Evolutionary conservation across 2,329 filamentous ascomycete genomes (phyloP), one percentile per base, ranked within the genome.

Genomic region (Orbilia javanica): DNA sequence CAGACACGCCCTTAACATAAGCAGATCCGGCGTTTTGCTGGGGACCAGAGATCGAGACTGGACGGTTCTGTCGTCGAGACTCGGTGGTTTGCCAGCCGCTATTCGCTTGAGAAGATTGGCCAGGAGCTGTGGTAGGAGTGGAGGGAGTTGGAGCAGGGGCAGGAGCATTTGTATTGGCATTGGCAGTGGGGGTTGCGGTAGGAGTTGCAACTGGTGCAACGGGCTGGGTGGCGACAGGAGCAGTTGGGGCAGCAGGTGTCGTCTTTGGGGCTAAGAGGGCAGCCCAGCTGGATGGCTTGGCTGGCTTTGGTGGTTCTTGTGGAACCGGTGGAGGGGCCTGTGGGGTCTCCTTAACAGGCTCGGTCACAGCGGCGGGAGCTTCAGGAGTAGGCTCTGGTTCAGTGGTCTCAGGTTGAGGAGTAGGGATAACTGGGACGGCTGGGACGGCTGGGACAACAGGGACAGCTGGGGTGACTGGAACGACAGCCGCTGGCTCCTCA

Each of bases 1-100:
- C 94, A 62, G 91, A 95, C 62, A 98, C 95, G 82, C 95, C 97
- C 87, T 97, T 97, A 85, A 99, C 93, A 85, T 97, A 98, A 20
- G 92, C 96, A 81, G 94, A 89, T 67, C 91, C 91, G 53, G 74
- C 72, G n/a, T 68, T 74, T 4, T 70, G 62, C 42, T 79, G 29
- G 71, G 70, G 83, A 74, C 83, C 84, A 57, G 83, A 83, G 34
- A 84, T 81, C 27, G 82, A 82, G 15, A 83, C 80, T 5, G 81
- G 76, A 70, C 77, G 55, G 77, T 80, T 72, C 83, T 78, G 53
- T 80, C 81, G 75, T 63, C 83, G 73, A 48, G 82, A 81, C 84
- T 97, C 92, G 70, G 90, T 89, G 69, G 93, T 95, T 85, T 97
- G 95, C 96, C 96, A 99, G 46, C 86, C 83, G 79, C 92, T 89